Evolutionary conservation across 768 basidiomycete genomes (phyloP), one percentile per base, ranked within the genome.

Genomic region (Fibroporia radiculosa): DNA sequence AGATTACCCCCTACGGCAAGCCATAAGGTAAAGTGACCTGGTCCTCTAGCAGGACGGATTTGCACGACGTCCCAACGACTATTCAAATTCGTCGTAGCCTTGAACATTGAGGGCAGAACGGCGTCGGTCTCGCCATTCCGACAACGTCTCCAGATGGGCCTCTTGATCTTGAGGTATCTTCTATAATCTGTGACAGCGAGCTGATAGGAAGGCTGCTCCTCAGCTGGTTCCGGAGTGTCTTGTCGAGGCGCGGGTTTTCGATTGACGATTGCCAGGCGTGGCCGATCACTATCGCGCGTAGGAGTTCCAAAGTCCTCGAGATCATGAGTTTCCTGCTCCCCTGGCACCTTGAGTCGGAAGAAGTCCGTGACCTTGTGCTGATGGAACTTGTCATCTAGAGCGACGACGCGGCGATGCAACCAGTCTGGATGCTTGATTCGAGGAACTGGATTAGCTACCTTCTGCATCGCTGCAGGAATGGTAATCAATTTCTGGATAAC

Each of bases 401-500:
- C 87, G 12, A 84, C 85, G 10, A 98, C 90, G 35, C 96, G 76
- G 35, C 87, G 83, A 64, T 88, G 84, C 35, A 99, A 71, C 96
- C 96, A 98, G 60, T 99, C 96, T 0, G 96, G 96, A 66, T 99
- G 96, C 20, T 82, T 82, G 49, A 98, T 84, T 23, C 96, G 82
- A 8, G 95, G 89, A 4, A 98, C 96, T 4, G 96, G 96, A 59
- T 99, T 99, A 3, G 89, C 64, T 39, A 99, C 87, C 55, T 95
- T 95, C 61, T 99, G 96, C 77, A 98, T 86, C 1, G 96, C 96
- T 6, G 96, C 96, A 6, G 96, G 96, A 55, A 99, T 99, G 1
- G 96, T 99, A 66, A 99, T 98, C 44, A 99, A 70, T 56, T 99
- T 99, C 65, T 99, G 96, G 47, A 99, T 93, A 54, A 98, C 96